A percentile compares a stretch with the other conserved stretches of the same genome.
Conservation (phyloP, 805 yeast genomes). For the Vanderwaltozyma tropicalis region DNA sequence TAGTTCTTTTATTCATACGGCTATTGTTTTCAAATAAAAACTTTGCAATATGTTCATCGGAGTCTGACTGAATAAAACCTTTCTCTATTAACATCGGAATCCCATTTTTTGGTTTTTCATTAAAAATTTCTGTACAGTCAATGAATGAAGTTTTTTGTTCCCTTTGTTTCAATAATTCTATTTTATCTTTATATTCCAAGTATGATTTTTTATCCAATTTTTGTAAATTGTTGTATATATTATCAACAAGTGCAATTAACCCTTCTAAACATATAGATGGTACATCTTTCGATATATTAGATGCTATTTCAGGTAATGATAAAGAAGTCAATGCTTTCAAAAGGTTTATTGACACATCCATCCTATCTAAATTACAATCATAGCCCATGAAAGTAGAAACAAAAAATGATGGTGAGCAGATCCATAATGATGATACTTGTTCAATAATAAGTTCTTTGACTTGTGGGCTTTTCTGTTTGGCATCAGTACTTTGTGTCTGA, state of each 20-base stretch:
- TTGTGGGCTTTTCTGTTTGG: not conserved
- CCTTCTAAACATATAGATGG: slow-evolving; percentile 95
- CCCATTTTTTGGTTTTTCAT: slow-evolving; percentile 71
- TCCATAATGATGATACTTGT: slow-evolving; percentile 71
- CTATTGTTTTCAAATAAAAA: slow-evolving; percentile 74
- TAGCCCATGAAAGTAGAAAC: slow-evolving; percentile 67
- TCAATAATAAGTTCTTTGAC: slow-evolving; percentile 77
- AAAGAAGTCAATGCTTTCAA: slow-evolving; percentile 64
- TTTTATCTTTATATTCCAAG: slow-evolving; percentile 16
- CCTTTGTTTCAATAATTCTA: slow-evolving; percentile 24
- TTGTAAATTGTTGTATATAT: slow-evolving; percentile 40
- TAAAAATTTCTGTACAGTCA: slow-evolving; percentile 63
- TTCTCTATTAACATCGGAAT: slow-evolving; percentile 50
- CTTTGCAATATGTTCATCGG: slow-evolving; percentile 57
- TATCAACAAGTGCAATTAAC: slow-evolving; percentile 55
- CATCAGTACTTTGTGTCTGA: slow-evolving; percentile 8
- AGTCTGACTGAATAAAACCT: slow-evolving; percentile 46
- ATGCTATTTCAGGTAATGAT: slow-evolving; percentile 79
- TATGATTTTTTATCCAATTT: slow-evolving; percentile 14
- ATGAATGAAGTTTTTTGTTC: slow-evolving; percentile 63
- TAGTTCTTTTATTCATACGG: slow-evolving; percentile 71
- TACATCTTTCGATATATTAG: slow-evolving; percentile 67
- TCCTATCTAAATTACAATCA: slow-evolving; percentile 84
- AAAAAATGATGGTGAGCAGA: slow-evolving; percentile 68
- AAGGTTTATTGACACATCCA: slow-evolving; percentile 60